Conservation (phyloP, 2,329 filamentous ascomycete species). For the Coleophoma eucalyptorum region DNA sequence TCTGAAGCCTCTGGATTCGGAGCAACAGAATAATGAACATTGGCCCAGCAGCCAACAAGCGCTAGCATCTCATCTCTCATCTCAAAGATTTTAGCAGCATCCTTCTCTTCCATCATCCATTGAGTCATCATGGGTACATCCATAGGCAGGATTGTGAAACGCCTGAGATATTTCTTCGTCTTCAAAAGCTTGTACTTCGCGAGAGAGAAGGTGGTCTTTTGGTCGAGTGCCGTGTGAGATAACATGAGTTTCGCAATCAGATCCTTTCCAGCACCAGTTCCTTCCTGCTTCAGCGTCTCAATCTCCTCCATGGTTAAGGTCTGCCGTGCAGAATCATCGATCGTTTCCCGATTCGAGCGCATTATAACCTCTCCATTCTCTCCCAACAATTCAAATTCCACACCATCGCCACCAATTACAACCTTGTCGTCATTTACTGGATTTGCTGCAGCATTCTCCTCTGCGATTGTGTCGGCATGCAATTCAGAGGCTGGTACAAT, state of each 20-base stretch:
- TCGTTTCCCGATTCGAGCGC: constrained; percentile 53
- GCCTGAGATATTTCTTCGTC: constrained; percentile 85
- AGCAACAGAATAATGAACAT: constrained; percentile 63
- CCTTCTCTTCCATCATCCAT: constrained; percentile 76
- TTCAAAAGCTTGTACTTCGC: constrained; percentile 97
- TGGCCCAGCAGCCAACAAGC: constrained; percentile 82
- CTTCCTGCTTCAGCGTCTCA: constrained; percentile 67
- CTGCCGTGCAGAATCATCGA: constrained; percentile 65
- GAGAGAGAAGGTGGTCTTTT: constrained; percentile 90
- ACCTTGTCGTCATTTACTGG: constrained; percentile 37
- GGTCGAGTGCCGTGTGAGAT: constrained; percentile 83
- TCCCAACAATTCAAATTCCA: constrained; percentile 43
- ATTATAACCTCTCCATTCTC: constrained; percentile 45
- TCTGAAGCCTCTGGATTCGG: constrained; percentile 3
- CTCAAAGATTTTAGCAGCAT: constrained; percentile 78
- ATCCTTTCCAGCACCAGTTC: constrained; percentile 76
- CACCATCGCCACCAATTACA: constrained; percentile 35
- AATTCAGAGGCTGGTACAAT: constrained; percentile 79
- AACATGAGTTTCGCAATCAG: constrained; percentile 90
- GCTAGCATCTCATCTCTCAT: constrained; percentile 80
- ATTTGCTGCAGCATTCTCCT: constrained; percentile 42
- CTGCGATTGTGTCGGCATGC: constrained; percentile 70
- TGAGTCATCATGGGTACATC: constrained; percentile 74
- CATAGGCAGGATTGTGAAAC: constrained; percentile 81
- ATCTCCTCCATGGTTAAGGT: constrained; percentile 70